Evolutionary conservation across 1,284 basidiomycete species (phyloP).

Genomic region (Sporisorium graminicola): DNA sequence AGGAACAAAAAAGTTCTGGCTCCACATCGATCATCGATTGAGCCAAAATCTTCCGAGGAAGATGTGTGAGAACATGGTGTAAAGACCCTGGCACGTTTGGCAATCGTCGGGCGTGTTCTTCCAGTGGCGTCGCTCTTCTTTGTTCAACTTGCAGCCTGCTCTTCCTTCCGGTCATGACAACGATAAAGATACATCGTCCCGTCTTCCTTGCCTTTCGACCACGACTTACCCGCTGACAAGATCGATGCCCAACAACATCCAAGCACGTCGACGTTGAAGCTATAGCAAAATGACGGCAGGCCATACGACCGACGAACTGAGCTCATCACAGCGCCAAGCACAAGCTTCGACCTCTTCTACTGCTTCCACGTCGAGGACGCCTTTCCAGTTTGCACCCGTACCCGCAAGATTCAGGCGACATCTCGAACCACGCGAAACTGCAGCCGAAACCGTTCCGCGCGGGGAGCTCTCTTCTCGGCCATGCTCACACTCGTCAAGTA

Average conservation of each 20-base stretch:
- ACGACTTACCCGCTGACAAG: not conserved
- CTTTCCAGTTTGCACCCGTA: slow-evolving; percentile 24
- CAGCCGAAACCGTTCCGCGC: not conserved
- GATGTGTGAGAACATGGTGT: too few species aligned
- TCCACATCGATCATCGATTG: too few species aligned
- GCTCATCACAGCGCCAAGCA: not conserved
- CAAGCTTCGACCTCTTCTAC: not conserved
- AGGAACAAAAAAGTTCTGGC: too few species aligned
- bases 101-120: too few species aligned
- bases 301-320: not conserved
- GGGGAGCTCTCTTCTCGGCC: not conserved
- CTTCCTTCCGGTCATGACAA: too few species aligned
- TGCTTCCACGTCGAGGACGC: slow-evolving; percentile 7
- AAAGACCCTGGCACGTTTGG: too few species aligned
- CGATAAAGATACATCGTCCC: too few species aligned
- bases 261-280: not conserved
- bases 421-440: not conserved
- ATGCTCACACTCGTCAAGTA: not conserved
- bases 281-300: not conserved
- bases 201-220: not conserved
- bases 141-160: too few species aligned
- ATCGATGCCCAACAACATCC: not conserved
- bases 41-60: too few species aligned
- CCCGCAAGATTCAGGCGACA: slow-evolving; percentile 23
- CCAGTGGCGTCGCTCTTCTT: too few species aligned